phyloP scores from a whole-genome alignment of 78 protist species.

The Guillardia theta region DNA sequence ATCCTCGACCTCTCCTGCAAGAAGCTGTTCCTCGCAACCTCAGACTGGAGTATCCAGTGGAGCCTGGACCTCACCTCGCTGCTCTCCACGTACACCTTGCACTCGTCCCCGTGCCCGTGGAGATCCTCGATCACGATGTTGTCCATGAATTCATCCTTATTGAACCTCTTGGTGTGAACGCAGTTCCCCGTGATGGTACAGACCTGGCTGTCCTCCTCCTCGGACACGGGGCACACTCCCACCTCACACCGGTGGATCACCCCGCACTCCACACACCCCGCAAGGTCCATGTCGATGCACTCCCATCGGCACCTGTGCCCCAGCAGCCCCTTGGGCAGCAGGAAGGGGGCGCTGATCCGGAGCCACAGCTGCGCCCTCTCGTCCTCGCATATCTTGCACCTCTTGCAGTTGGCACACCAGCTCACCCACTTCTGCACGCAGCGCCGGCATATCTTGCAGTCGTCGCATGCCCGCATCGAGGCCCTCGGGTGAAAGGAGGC shows the following conservation, averaged over 20 bases:
- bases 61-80: neutral
- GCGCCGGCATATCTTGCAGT: too few species aligned
- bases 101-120: neutral
- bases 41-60: neutral
- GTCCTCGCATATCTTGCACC: too few species aligned
- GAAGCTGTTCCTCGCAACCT: neutral
- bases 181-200: neutral
- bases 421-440: too few species aligned
- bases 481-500: too few species aligned
- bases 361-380: neutral
- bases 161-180: neutral
- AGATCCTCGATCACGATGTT: neutral
- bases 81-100: neutral
- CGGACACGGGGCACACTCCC: neutral
- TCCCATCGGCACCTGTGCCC: neutral
- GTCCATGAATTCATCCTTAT: neutral
- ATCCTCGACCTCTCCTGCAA: neutral
- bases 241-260: neutral
- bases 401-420: too few species aligned
- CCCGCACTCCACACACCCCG: neutral
- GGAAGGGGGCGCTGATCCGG: neutral
- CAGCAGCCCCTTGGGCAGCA: neutral
- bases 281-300: neutral
- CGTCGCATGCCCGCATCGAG: too few species aligned
- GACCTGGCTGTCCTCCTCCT: neutral